Conservation (phyloP, 495 filamentous ascomycete genomes). For the Echria macrotheca region DNA sequence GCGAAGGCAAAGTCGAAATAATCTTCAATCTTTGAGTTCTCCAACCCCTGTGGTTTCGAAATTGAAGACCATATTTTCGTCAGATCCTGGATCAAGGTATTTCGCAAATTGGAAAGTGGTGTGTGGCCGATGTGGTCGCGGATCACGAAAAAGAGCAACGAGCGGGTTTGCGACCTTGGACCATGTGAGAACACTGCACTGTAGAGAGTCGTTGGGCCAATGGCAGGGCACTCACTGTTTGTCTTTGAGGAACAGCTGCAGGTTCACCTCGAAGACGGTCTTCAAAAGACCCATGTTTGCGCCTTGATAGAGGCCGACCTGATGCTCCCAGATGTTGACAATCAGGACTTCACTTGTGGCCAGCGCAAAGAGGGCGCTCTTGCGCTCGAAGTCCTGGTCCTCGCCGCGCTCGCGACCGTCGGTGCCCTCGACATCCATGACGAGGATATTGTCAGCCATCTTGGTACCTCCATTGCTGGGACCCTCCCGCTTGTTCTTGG, state of each 20-base stretch:
- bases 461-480: slow-evolving; percentile 30
- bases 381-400: slow-evolving; percentile 98
- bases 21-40: slow-evolving; percentile 83
- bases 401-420: slow-evolving; percentile 95
- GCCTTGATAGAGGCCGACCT: slow-evolving; percentile 95
- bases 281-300: slow-evolving; percentile 98
- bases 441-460: slow-evolving; percentile 96
- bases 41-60: slow-evolving; percentile 82
- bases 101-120: slow-evolving; percentile 78
- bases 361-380: slow-evolving; percentile 92
- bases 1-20: slow-evolving; percentile 99
- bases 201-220: background rate
- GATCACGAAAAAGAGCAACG: slow-evolving; percentile 96
- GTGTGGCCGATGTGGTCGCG: slow-evolving; percentile 92
- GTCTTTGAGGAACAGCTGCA: slow-evolving; percentile 94
- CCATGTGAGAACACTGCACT: background rate
- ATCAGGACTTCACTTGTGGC: slow-evolving; percentile 97
- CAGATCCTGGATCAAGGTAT: slow-evolving; percentile 85
- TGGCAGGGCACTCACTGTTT: slow-evolving; percentile 57
- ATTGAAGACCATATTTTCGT: slow-evolving; percentile 86
- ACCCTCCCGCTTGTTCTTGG: slow-evolving; percentile 73
- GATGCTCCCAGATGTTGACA: slow-evolving; percentile 98
- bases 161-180: slow-evolving; percentile 75
- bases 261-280: slow-evolving; percentile 97
- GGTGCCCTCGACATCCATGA: slow-evolving; percentile 99